A percentile compares a stretch with the other conserved stretches of the same genome.
phyloP scores from a whole-genome alignment of 2,329 filamentous ascomycete genomes.

The Xylariaceae sp. region DNA sequence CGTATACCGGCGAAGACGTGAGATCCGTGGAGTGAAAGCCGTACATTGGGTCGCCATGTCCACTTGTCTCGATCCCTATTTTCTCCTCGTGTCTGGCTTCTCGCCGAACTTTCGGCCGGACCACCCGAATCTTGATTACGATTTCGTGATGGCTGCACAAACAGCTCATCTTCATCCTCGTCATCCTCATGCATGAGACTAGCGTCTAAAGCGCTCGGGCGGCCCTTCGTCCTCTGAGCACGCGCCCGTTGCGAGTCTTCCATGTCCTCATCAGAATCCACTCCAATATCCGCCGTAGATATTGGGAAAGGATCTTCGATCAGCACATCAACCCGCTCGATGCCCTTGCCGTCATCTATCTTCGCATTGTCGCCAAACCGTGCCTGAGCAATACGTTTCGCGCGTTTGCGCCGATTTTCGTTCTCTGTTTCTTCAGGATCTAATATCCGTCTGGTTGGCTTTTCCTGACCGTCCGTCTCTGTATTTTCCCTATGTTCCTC shows the following conservation, averaged over 20 bases:
- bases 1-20: conserved; percentile 80
- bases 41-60: conserved; percentile 53
- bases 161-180: conserved; percentile 24
- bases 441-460: conserved; percentile 7
- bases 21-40: conserved; percentile 64
- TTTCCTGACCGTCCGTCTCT: conserved; percentile 22
- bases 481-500: conserved; percentile 17
- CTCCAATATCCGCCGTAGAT: conserved; percentile 11
- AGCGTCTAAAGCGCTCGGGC: conserved; percentile 24
- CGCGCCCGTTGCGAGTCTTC: conserved; percentile 9
- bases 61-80: conserved; percentile 25
- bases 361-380: conserved; percentile 63
- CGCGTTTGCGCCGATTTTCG: conserved; percentile 48
- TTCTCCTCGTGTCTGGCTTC: conserved; percentile 22
- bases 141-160: not conserved
- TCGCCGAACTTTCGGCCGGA: conserved; percentile 23
- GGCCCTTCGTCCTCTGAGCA: conserved; percentile 22
- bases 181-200: conserved; percentile 25
- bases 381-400: conserved; percentile 56
- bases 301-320: conserved; percentile 53
- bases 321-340: conserved; percentile 57
- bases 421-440: conserved; percentile 30
- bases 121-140: conserved; percentile 9
- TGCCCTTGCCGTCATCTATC: conserved; percentile 52
- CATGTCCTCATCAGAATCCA: conserved; percentile 11